phyloP scores from a whole-genome alignment of 2,329 filamentous ascomycete genomes.

The Colletotrichum tabaci region DNA sequence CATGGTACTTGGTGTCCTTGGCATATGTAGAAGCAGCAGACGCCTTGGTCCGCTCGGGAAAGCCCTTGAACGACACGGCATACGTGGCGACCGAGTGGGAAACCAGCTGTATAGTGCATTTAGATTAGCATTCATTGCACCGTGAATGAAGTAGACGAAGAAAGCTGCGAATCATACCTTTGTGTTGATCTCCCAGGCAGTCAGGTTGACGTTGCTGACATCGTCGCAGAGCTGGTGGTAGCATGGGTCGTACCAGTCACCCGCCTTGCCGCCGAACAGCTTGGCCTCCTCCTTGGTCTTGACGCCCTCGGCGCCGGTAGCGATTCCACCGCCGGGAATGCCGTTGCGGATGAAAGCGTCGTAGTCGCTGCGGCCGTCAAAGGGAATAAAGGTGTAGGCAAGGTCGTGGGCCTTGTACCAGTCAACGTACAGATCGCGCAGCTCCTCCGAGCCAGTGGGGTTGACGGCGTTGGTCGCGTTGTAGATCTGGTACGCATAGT shows the following conservation, averaged over 20 bases:
- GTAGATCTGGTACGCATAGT: conserved; percentile 79
- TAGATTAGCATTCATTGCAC: conserved; percentile 40
- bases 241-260: conserved; percentile 71
- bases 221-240: conserved; percentile 76
- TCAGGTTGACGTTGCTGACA: conserved; percentile 69
- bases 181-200: conserved; percentile 73
- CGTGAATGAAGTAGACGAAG: neutral
- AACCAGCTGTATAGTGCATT: conserved; percentile 64
- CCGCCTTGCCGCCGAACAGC: conserved; percentile 80
- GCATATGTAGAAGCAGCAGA: conserved; percentile 50
- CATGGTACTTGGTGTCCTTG: conserved; percentile 64
- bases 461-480: conserved; percentile 79
- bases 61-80: conserved; percentile 75
- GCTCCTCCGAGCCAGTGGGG: conserved; percentile 79
- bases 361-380: conserved; percentile 86
- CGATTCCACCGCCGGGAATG: conserved; percentile 82
- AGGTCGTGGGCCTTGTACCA: conserved; percentile 75
- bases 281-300: conserved; percentile 78
- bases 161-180: conserved; percentile 59
- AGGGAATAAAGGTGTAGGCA: conserved; percentile 79
- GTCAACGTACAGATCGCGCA: conserved; percentile 76
- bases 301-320: conserved; percentile 82
- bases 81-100: conserved; percentile 82
- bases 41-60: conserved; percentile 67
- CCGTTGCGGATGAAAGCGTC: conserved; percentile 81